Evolutionary conservation across 2,329 filamentous ascomycete species (phyloP), one percentile per base, ranked within the genome.

Genomic region (Penicillium sp.): DNA sequence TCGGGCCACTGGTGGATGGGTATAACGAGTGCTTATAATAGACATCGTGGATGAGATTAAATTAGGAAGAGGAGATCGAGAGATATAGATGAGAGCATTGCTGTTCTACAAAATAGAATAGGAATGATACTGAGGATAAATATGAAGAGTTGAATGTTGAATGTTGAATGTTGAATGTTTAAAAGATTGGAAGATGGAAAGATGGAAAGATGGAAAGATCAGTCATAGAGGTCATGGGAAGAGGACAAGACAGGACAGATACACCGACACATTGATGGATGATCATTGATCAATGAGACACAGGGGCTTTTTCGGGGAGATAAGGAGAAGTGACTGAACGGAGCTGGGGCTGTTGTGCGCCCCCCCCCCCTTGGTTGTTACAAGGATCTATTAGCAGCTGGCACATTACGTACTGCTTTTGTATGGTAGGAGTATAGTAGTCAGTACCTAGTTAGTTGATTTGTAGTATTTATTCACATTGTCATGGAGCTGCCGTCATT

Each of bases 1-100:
- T 54, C 73, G 68, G 35, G 72, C 71, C 56, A 76, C 58, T 38
- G 73, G 65, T 42, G 65, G 62, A 51, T 67, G 67, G 12, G 69
- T 56, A 22, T 22, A 54, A 49, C 51, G 56, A 44, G 51, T 59
- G 28, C 22, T 30, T n/a, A 60, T 49, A 13, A 63, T 56, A 9
- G 61, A 56, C 68, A 70, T 65, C 8, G 12, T 59, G 53, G 24
- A 5, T 19, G 22, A n/a, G 24, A 17, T 33, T 33, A 44, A 37
- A 17, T 24, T 44, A 26, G 13, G n/a, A n/a, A 22, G 9, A 38
- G 35, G 44, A 57, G 33, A 33, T 12, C 1, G 51, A 28, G 33
- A 26, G 13, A 3, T 26, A 28, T 26, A 24, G 3, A 17, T 24
- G 4, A 6, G 35, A 12, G 19, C 33, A 54, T 54, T 54, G 51